phyloP scores from a whole-genome alignment of 192 early-diverging fungal genomes.

The Coemansia sp. region DNA sequence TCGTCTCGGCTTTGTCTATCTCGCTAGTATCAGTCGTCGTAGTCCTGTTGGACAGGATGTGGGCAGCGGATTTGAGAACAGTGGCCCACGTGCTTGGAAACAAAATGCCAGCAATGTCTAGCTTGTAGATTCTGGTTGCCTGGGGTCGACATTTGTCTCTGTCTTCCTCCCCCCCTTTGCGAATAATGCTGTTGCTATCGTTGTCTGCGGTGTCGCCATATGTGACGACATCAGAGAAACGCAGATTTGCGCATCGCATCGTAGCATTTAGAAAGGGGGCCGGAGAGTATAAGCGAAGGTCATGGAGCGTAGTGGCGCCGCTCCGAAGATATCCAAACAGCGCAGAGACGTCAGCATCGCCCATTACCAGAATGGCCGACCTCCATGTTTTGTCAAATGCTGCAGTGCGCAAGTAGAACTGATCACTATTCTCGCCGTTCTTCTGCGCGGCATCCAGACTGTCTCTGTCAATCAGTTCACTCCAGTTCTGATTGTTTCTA shows the following conservation, averaged over 20 bases:
- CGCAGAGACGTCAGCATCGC: constrained; percentile 18
- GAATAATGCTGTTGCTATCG: background rate
- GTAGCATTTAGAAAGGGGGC: constrained; percentile 38
- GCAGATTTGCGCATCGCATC: constrained; percentile 24
- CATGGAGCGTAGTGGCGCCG: constrained; percentile 4
- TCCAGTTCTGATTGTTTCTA: constrained; percentile 14
- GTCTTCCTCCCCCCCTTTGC: background rate
- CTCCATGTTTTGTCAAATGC: constrained; percentile 42
- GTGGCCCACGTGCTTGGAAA: constrained; percentile 36
- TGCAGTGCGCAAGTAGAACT: constrained; percentile 19
- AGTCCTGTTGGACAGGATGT: constrained; percentile 1
- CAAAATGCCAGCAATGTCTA: constrained; percentile 37
- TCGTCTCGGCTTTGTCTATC: background rate
- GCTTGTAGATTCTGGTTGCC: constrained; percentile 16
- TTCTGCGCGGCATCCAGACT: constrained; percentile 18
- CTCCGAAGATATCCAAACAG: constrained; percentile 25
- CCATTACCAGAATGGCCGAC: constrained; percentile 39
- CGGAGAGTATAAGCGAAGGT: constrained; percentile 12
- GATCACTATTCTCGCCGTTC: background rate
- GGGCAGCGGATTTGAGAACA: constrained; percentile 21
- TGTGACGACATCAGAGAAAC: constrained; percentile 27
- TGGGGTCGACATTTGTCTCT: background rate
- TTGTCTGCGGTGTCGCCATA: constrained; percentile 13
- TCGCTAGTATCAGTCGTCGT: background rate
- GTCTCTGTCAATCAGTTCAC: constrained; percentile 15